Evolutionary conservation across 192 early-diverging fungal genomes (phyloP), one percentile per base, ranked within the genome.

Genomic region (Spizellomyces punctatus): DNA sequence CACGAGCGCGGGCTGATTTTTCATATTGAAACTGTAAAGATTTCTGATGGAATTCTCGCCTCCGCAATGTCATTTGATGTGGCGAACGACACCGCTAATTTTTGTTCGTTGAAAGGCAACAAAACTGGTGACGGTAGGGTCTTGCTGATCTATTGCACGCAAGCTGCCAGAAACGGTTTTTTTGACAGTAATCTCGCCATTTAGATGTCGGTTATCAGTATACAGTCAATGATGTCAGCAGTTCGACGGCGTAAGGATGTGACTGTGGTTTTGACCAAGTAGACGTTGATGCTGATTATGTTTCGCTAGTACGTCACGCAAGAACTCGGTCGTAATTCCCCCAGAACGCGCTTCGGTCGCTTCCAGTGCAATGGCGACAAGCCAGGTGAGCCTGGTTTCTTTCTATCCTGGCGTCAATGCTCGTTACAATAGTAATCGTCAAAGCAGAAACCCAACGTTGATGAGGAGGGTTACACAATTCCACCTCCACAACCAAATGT

Each of bases 381-480:
- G 27, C 27, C 27, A 36, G 27, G 27, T 36, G 27, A 36, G 27
- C 1, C 27, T 36, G 27, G 27, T 36, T 36, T 36, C 27, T 36
- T 2, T 36, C 27, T 36, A 36, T 36, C 27, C 27, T 3, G 1
- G 27, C 27, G 27, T 36, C 27, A 3, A 36, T 36, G 27, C 27
- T 36, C 27, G 27, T 36, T 3, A 0, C 27, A 36, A 36, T 36
- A 3, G 27, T 12, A 54, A 54, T 54, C 17, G 14, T 54, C 14
- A 54, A 54, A 54, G 14, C 56, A 42, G 47, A 65, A 19, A 9
- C 67, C 71, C 12, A 9, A 56, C 19, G 76, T 81, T 22, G 79
- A 81, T 63, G 72, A 58, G 48, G 79, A 81, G 50, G 79, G 79
- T 1, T 81, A 75, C 46, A 81, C 73, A 16, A 78, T 81, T 50